Base-by-base conservation (phyloP, 352 stramenopile genomes). In the Phytophthora agathidicida region DNA sequence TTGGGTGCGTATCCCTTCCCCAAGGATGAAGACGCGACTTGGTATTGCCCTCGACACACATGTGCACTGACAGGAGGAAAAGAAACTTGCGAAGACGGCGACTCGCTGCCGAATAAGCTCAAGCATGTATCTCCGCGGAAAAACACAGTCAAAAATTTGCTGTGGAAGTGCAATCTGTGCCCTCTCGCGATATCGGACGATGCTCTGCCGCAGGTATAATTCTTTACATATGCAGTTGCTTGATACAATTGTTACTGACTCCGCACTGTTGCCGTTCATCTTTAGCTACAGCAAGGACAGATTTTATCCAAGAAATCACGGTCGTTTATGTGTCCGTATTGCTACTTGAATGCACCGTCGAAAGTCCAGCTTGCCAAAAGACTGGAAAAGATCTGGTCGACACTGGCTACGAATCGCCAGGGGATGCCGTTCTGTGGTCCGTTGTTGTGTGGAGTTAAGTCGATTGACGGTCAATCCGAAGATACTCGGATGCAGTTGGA, bases 301-400 rank as follows among this genome's bases (percentile, higher is more conserved):
- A 59, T 92, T 38, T 50, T 85, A 11, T 91, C 81, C 5, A 86
- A 88, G 65, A 88, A 84, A 33, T 68, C 78, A 19, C 70, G 74
- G 46, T 71, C 69, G 31, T 93, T 95, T 56, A 51, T 89, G 36
- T 95, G 86, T 50, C 72, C 75, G 11, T 51, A 93, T 51, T 95
- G 86, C 56, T 80, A 74, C 14, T 64, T 70, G 6, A 75, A 78
- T 31, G 77, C 82, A 0, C 71, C 84, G 6, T 49, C 66, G 3
- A 88, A 88, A 59, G 75, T 95, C 13, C 83, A 89, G 46, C 69
- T 95, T 23, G 83, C 75, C 1, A 93, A 89, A 59, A 66, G 80
- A 36, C 59, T 95, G 41, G 86, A 95, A 63, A 83, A 83, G 20
- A 85, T 95, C 32, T 95, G 86, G 86, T 93, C 86, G 2, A 88